These are phyloP conservation scores for Geotrichum ghanense DNA, from an alignment of 805 yeast species.

Conservation along the genomic window DNA sequence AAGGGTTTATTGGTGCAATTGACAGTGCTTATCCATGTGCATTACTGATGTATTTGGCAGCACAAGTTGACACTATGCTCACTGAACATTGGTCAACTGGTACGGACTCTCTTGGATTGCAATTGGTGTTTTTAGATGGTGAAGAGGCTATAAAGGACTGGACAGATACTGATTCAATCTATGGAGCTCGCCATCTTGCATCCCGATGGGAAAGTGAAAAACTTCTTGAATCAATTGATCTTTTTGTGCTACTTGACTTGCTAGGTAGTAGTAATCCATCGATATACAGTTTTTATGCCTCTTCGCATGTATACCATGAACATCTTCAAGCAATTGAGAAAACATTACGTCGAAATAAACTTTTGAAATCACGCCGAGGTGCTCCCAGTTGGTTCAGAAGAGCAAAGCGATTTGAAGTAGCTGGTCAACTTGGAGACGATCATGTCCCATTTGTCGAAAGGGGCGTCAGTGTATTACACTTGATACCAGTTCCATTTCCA, in stretches of 20 bases:
- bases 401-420: constrained; percentile 11
- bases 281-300: constrained; percentile 34
- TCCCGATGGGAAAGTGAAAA: constrained; percentile 24
- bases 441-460: constrained; percentile 39
- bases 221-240: constrained; percentile 28
- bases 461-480: constrained; percentile 39
- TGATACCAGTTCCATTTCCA: constrained; percentile 45
- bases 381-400: constrained; percentile 10
- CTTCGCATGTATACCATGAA: constrained; percentile 30
- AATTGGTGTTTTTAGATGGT: constrained; percentile 46
- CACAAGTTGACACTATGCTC: constrained; percentile 17
- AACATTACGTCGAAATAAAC: constrained; percentile 12
- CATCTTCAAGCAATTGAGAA: constrained; percentile 29
- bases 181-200: constrained; percentile 45
- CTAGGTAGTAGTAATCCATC: constrained; percentile 31
- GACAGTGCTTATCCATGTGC: constrained; percentile 53
- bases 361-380: constrained; percentile 5
- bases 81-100: constrained; percentile 14
- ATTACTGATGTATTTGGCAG: constrained; percentile 35
- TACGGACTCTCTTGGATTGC: constrained; percentile 18
- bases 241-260: constrained; percentile 39
- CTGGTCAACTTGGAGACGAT: constrained; percentile 34
- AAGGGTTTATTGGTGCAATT: constrained; percentile 49
- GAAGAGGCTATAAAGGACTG: constrained; percentile 50
- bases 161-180: constrained; percentile 40